Base-by-base conservation (phyloP, 352 stramenopile species). In the Peronospora belbahrii region DNA sequence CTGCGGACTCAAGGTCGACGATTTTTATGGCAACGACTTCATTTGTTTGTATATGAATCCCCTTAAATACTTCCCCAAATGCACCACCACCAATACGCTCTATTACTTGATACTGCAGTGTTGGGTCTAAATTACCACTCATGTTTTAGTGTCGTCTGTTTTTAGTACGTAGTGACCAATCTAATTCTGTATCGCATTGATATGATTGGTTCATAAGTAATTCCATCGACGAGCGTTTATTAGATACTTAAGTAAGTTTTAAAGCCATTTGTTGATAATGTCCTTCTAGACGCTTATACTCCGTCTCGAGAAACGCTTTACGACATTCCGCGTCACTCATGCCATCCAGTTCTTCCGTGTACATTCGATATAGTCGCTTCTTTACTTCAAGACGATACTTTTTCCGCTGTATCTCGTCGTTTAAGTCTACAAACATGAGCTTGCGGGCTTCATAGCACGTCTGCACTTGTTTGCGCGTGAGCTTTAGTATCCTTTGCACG, bases 21-120 rank as follows among this genome's bases (percentile, higher is more conserved):
- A 94, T 88, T 54, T 94, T 91, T 45, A 91, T 64, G 18, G 82
- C 79, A 47, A 76, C 81, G 19, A 87, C 68, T 45, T 88, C 65
- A 38, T 88, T 56, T 22, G 79, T 74, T 44, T 81, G 70, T 19
- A 48, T 74, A 59, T 93, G 69, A 1, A 89, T 39, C 20, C 64
- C 80, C 43, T 84, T 87, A 58, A 68, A 91, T 6, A 93, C 82
- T 45, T 93, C 74, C 7, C 82, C 82, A 36, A 89, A 93, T 20
- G 82, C 82, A 14, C 82, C 82, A 24, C 76, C 74, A 33, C 82
- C 82, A 32, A 93, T 85, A 44, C 85, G 83, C 46, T 88, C 80
- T 33, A 86, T 42, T 39, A 93, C 57, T 55, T 90, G 75, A 42
- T 83, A 93, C 59, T 87, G 73, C 49, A 67, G 25, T 7, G 56